These are phyloP conservation scores for Orbilia quercus DNA, from an alignment of 2,329 filamentous ascomycete species.

Conservation along the genomic window DNA sequence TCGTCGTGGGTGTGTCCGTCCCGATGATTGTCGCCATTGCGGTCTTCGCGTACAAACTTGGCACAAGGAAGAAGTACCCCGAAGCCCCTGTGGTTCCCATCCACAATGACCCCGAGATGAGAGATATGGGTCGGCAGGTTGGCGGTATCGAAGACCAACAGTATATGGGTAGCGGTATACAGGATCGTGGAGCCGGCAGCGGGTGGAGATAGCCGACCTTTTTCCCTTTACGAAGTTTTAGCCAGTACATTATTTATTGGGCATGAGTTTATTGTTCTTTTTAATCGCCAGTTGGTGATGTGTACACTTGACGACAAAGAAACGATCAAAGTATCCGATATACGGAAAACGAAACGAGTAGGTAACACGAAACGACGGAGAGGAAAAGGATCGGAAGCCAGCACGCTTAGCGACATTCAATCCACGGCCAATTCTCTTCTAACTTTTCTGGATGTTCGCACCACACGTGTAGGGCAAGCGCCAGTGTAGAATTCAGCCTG, in stretches of 20 bases:
- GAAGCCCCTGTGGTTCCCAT: slow-evolving; percentile 21
- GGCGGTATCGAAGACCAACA: slow-evolving; percentile 19
- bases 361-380: not conserved
- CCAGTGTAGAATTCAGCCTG: slow-evolving; percentile 11
- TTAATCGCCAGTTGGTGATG: too few species aligned
- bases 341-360: not conserved
- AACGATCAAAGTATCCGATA: too few species aligned
- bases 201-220: too few species aligned
- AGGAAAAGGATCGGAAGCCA: not conserved
- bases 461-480: slow-evolving; percentile 37
- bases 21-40: slow-evolving; percentile 14
- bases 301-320: too few species aligned
- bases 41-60: slow-evolving; percentile 2
- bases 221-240: too few species aligned
- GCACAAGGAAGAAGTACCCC: not conserved
- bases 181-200: not conserved
- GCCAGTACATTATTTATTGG: too few species aligned
- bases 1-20: slow-evolving; percentile 29
- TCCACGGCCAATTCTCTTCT: slow-evolving; percentile 37
- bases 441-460: slow-evolving; percentile 27
- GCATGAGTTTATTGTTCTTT: too few species aligned
- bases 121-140: not conserved
- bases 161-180: slow-evolving; percentile 3
- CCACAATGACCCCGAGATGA: slow-evolving; percentile 23
- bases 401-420: not conserved